phyloP scores from a whole-genome alignment of 306 rosid genomes.

The Pyrus bretschneideri region DNA sequence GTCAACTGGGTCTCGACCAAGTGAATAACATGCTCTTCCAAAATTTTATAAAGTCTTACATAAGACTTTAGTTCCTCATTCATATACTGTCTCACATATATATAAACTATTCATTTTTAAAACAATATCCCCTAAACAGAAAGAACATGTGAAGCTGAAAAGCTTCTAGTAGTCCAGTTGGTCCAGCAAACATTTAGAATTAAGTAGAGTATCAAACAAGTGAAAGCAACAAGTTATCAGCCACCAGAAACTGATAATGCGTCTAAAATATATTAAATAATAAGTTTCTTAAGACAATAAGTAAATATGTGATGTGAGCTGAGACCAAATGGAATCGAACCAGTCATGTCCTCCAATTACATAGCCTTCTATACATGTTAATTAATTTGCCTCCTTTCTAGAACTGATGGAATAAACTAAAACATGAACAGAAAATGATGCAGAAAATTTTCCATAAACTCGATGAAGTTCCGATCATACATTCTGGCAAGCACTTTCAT shows the following conservation, averaged over 20 bases:
- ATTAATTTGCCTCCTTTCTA: background rate
- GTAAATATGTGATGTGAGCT: background rate
- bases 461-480: constrained; percentile 17
- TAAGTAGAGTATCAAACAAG: background rate
- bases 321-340: constrained; percentile 7
- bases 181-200: background rate
- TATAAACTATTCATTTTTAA: too few relatives aligned
- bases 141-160: background rate
- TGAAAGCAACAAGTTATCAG: background rate
- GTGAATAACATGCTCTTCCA: too few relatives aligned
- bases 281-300: background rate
- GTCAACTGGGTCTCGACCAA: background rate
- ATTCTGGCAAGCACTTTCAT: constrained; percentile 55
- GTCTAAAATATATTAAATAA: background rate
- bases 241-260: background rate
- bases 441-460: background rate
- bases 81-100: background rate
- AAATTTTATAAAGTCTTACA: too few relatives aligned
- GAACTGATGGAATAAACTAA: background rate
- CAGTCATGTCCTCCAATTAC: background rate
- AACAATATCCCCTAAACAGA: background rate
- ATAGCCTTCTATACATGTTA: background rate
- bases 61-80: too few relatives aligned
- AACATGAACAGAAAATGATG: background rate
- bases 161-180: background rate